Conservation (phyloP, 2,329 filamentous ascomycete species). For the Venturia nashicola region DNA sequence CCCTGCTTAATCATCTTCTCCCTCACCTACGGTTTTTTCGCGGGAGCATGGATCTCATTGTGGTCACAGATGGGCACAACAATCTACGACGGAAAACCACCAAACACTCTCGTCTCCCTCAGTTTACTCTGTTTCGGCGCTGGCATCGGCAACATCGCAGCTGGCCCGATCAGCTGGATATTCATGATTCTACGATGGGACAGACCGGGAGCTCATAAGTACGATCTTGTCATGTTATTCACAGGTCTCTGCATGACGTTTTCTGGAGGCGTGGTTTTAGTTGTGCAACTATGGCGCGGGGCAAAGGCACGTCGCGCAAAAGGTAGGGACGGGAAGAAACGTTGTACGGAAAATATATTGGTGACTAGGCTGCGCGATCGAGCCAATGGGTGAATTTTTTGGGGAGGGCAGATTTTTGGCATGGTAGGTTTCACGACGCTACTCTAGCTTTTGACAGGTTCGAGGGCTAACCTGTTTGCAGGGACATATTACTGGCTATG, state of each 20-base stretch:
- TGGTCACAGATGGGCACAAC: conserved; percentile 25
- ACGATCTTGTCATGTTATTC: not conserved
- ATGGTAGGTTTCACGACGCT: not conserved
- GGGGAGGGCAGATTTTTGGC: not conserved
- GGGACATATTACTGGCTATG: not conserved
- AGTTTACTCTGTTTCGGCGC: conserved; percentile 38
- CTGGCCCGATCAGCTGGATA: conserved; percentile 25
- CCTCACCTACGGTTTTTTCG: conserved; percentile 30
- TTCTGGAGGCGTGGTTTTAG: not conserved
- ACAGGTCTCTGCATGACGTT: not conserved
- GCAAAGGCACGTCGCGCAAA: not conserved
- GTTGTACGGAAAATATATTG: no score
- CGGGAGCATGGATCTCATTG: conserved; percentile 26
- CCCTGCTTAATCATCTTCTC: conserved; percentile 30
- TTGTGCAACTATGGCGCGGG: not conserved
- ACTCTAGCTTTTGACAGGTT: not conserved
- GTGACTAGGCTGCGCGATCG: not conserved
- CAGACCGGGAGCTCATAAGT: not conserved
- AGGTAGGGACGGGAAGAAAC: no score
- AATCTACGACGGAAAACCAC: conserved; percentile 30
- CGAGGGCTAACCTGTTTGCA: not conserved
- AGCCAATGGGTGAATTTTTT: not conserved
- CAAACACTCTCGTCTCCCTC: conserved; percentile 26
- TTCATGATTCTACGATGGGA: not conserved
- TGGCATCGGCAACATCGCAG: conserved; percentile 38